Base-by-base conservation (phyloP, 352 stramenopile genomes). In the Globisporangium takayamanum region DNA sequence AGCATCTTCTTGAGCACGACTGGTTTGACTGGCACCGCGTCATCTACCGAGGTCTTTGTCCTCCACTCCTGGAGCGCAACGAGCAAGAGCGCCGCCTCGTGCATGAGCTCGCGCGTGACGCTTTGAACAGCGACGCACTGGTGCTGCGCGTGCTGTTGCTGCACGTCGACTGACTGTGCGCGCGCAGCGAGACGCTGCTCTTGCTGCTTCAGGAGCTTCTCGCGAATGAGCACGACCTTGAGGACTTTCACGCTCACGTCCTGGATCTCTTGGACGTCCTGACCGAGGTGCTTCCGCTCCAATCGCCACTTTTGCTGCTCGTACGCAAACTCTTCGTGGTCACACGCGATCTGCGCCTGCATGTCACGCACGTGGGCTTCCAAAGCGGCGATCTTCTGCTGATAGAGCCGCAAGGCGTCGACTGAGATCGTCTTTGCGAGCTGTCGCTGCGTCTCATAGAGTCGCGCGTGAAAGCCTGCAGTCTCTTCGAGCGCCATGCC, bases 301-400 rank as follows among this genome's bases (percentile, higher is more conserved):
- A 74, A 37, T 25, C 68, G 66, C 76, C 76, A 86, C 47, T 84
- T 89, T 2, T 59, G 54, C 51, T 86, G 68, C 44, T 89, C 79
- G 28, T 84, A 89, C 7, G 74, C 63, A 47, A 83, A 87, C 62
- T 87, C 70, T 15, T 85, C 72, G 50, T 78, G 79, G 33, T 89
- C 79, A 41, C 79, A 89, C 15, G 68, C 64, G 6, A 89, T 69
- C 59, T 89, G 79, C 48, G 79, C 64, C 25, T 80, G 63, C 33
- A 76, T 67, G 54, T 87, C 79, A 20, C 65, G 52, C 26, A 89
- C 65, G 25, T 78, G 67, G 1, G 66, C 64, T 49, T 87, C 73
- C 4, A 89, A 57, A 10, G 75, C 50, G 42, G 72, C 64, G 22
- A 89, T 74, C 11, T 76, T 76, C 47, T 84, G 73, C 25, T 73